These are phyloP conservation scores for Leccinum obscurum DNA, from an alignment of 768 basidiomycete species.

Conservation along the genomic window DNA sequence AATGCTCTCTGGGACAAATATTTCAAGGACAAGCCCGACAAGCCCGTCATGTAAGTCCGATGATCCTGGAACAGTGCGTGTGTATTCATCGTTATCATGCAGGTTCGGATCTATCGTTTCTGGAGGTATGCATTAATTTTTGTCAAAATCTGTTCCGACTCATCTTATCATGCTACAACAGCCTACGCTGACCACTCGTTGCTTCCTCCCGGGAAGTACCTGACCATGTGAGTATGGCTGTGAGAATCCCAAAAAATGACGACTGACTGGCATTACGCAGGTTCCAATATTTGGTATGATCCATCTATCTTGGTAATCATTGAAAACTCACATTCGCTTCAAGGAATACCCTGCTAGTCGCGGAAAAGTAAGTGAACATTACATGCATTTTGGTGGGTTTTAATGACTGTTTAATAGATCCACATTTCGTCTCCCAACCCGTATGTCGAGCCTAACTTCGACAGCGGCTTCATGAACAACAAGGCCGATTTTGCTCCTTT, in stretches of 20 bases:
- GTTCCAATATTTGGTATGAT: conserved; percentile 58
- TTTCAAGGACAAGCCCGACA: conserved; percentile 81
- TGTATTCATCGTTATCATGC: conserved; percentile 3
- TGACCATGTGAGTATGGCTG: conserved; percentile 51
- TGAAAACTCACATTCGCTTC: neutral
- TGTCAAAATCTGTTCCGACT: neutral
- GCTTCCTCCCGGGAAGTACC: conserved; percentile 69
- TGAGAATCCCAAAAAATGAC: conserved; percentile 16
- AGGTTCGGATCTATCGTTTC: conserved; percentile 69
- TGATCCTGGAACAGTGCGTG: neutral
- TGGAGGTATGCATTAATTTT: conserved; percentile 40
- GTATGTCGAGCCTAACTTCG: conserved; percentile 63
- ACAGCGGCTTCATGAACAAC: conserved; percentile 79
- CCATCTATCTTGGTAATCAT: neutral
- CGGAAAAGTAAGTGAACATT: conserved; percentile 48
- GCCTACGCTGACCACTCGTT: conserved; percentile 72
- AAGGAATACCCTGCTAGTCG: conserved; percentile 70
- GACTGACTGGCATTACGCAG: conserved; percentile 4
- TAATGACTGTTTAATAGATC: conserved; percentile 41
- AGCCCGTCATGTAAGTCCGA: conserved; percentile 62
- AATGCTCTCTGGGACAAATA: conserved; percentile 66
- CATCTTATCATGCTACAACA: conserved; percentile 12
- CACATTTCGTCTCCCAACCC: conserved; percentile 62
- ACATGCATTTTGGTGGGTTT: neutral
- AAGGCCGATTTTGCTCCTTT: conserved; percentile 77